phyloP scores from a whole-genome alignment of 192 early-diverging fungal genomes.

The Piromyces finnis region DNA sequence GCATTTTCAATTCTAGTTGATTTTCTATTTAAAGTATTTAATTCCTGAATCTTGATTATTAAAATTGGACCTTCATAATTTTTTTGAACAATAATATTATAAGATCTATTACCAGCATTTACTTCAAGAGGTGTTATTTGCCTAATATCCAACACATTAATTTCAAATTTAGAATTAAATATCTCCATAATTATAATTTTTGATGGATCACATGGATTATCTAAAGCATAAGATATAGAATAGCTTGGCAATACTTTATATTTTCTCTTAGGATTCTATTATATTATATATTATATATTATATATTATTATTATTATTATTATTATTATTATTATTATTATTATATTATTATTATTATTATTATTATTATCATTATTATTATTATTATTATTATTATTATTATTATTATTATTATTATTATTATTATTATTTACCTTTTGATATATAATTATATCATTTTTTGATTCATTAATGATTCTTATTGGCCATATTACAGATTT shows the following conservation, averaged over 20 bases:
- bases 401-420: too few relatives aligned
- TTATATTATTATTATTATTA: too few relatives aligned
- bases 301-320: too few relatives aligned
- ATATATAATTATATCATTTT: conserved; percentile 54
- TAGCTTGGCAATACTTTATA: neutral
- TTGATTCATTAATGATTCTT: conserved; percentile 56
- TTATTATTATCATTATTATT: too few relatives aligned
- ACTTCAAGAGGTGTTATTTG: neutral
- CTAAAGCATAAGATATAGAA: neutral
- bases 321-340: too few relatives aligned
- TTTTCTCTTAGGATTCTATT: neutral
- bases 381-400: too few relatives aligned
- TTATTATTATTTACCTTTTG: conserved; percentile 35
- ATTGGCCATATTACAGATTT: conserved; percentile 76
- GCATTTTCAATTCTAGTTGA: neutral
- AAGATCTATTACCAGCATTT: neutral
- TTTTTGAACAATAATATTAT: neutral
- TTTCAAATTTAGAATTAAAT: neutral
- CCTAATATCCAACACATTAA: neutral
- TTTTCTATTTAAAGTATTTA: neutral
- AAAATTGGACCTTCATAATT: neutral
- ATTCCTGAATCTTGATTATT: neutral
- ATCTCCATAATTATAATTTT: neutral
- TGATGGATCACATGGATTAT: neutral
- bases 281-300: too few relatives aligned